phyloP scores from a whole-genome alignment of 352 stramenopile species.

The Plasmopara viticola region DNA sequence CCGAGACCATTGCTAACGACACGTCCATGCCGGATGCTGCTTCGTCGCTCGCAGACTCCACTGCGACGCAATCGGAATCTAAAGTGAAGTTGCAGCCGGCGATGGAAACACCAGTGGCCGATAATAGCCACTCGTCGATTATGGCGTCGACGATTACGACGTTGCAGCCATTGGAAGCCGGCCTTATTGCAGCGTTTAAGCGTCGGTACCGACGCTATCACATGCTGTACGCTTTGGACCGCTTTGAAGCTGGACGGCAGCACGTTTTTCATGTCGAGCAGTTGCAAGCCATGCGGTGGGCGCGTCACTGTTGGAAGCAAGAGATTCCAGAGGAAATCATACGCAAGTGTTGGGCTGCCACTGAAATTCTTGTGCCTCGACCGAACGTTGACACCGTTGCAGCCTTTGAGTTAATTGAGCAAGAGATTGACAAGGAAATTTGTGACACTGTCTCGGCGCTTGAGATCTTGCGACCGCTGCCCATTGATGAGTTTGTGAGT shows the following conservation, averaged over 20 bases:
- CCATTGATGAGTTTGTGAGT: constrained; percentile 44
- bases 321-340: constrained; percentile 28
- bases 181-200: constrained; percentile 46
- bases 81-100: constrained; percentile 10
- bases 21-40: constrained; percentile 9
- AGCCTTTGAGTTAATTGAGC: constrained; percentile 32
- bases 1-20: constrained; percentile 20
- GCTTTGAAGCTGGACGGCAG: constrained; percentile 37
- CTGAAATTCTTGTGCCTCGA: constrained; percentile 25
- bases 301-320: constrained; percentile 39
- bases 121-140: constrained; percentile 10
- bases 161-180: constrained; percentile 35
- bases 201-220: constrained; percentile 46
- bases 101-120: constrained; percentile 2
- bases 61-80: background rate
- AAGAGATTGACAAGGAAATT: constrained; percentile 42
- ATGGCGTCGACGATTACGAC: constrained; percentile 16
- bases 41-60: constrained; percentile 11
- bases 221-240: constrained; percentile 47
- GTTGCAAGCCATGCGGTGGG: constrained; percentile 51
- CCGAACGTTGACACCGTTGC: constrained; percentile 16
- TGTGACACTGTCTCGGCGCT: constrained; percentile 38
- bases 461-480: constrained; percentile 33
- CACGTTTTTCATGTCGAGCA: constrained; percentile 43
- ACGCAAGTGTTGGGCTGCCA: constrained; percentile 35